Base-by-base conservation (phyloP, 768 basidiomycete genomes). In the Amanita phalloides region DNA sequence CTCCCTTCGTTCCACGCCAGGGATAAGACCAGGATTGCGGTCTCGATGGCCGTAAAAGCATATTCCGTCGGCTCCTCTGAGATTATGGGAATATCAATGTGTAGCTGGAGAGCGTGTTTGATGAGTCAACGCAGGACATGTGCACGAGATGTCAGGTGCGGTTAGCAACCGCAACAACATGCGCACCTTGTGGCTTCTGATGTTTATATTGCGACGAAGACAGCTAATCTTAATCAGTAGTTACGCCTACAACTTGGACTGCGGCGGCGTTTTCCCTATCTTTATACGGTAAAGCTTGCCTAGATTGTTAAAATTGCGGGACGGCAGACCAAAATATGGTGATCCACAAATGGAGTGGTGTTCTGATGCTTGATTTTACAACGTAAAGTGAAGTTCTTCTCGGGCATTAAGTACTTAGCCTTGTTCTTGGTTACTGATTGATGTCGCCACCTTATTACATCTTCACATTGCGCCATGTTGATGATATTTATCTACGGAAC, bases 211-310 rank as follows among this genome's bases (percentile, higher is more conserved):
- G 26, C 43, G 26, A 44, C 14, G 9, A n/a, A 43, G 13, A 10
- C 26, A 23, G 43, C 43, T 44, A 44, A 44, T 44, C 43, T 44
- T 25, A 44, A 44, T 44, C 45, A 20, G 45, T 47, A 47, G 45
- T 33, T 23, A 47, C 30, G 14, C 28, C 17, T 33, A 33, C 6
- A n/a, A 35, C 26, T 25, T 28, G 14, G 11, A 44, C 14, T 28
- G 14, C 14, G 23, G 43, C 13, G 43, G 45, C 11, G 33, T 36
- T 25, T 47, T 35, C 28, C 17, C 11, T 10, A 23, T 17, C 45
- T 32, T 33, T 47, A 47, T 47, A 7, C 45, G 28, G 45, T 47
- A 47, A 47, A 47, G 17, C 4, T 33, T 46, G 20, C 45, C 26
- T 11, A 43, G 23, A 39, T 39, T 17, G 38, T 25, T n/a, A 44